A percentile compares a stretch with the other conserved stretches of the same genome.
Evolutionary conservation across 1,139 yeast genomes (phyloP).

Genomic region (Blastobotrys persicus): DNA sequence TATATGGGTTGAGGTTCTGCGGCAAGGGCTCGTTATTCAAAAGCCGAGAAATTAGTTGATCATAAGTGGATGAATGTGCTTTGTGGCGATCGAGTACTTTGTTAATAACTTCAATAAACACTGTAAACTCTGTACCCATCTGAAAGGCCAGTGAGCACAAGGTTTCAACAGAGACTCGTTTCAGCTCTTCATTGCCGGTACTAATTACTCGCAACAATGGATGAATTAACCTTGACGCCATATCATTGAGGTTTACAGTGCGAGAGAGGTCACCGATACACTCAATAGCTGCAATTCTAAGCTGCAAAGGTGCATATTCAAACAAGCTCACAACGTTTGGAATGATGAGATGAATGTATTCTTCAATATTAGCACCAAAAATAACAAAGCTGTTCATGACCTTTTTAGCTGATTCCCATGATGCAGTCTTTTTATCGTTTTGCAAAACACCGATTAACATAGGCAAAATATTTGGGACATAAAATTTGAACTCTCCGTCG

Average conservation of each 20-base stretch:
- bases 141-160: conserved; percentile 75
- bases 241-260: conserved; percentile 71
- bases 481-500: conserved; percentile 88
- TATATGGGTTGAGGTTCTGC: conserved; percentile 60
- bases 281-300: conserved; percentile 75
- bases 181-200: conserved; percentile 57
- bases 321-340: conserved; percentile 82
- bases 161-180: conserved; percentile 69
- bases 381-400: conserved; percentile 85
- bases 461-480: conserved; percentile 74
- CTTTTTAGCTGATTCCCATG: conserved; percentile 62
- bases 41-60: conserved; percentile 73
- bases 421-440: conserved; percentile 63
- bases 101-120: conserved; percentile 83
- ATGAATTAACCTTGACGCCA: conserved; percentile 88
- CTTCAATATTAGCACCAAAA: conserved; percentile 85
- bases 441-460: conserved; percentile 74
- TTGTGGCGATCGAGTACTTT: conserved; percentile 62
- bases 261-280: conserved; percentile 81
- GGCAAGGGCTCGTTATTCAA: conserved; percentile 90
- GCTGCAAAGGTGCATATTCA: conserved; percentile 58
- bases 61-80: conserved; percentile 73
- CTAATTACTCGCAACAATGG: conserved; percentile 71
- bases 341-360: conserved; percentile 77
- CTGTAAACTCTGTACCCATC: conserved; percentile 79